Evolutionary conservation across 805 yeast species (phyloP).

Genomic region (Metschnikowia reukaufii): DNA sequence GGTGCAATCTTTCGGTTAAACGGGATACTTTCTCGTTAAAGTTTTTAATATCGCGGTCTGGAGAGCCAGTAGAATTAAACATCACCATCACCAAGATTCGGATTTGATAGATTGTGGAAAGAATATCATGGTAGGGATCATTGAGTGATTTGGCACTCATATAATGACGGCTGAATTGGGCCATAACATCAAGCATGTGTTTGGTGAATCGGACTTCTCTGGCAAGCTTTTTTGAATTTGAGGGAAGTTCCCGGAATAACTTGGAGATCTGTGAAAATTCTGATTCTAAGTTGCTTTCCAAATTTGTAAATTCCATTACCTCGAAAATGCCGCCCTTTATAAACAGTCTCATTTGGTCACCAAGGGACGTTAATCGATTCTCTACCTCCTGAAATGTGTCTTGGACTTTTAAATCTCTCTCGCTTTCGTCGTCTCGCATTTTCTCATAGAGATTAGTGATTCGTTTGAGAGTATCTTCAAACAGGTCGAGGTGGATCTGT

Average conservation of each 20-base stretch:
- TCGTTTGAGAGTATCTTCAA: background rate
- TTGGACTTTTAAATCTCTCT: background rate
- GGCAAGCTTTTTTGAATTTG: background rate
- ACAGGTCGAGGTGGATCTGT: background rate
- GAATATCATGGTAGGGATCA: background rate
- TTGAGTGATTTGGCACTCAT: background rate
- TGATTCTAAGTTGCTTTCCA: background rate
- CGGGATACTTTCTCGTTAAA: background rate
- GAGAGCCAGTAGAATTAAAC: background rate
- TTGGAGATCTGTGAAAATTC: background rate
- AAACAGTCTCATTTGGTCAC: background rate
- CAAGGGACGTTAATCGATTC: background rate
- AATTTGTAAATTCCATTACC: background rate
- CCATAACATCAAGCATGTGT: background rate
- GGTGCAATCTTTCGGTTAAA: background rate
- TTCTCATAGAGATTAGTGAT: background rate
- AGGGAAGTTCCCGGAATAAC: background rate
- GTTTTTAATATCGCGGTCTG: background rate
- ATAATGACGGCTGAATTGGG: background rate
- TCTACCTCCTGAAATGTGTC: background rate
- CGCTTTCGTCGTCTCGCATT: background rate
- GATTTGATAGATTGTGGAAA: background rate
- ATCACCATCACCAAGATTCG: background rate
- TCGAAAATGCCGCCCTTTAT: background rate
- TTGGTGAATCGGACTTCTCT: background rate